Base-by-base conservation (phyloP, 23 red algal species). In the Cyanidiococcus yangmingshanensis region DNA sequence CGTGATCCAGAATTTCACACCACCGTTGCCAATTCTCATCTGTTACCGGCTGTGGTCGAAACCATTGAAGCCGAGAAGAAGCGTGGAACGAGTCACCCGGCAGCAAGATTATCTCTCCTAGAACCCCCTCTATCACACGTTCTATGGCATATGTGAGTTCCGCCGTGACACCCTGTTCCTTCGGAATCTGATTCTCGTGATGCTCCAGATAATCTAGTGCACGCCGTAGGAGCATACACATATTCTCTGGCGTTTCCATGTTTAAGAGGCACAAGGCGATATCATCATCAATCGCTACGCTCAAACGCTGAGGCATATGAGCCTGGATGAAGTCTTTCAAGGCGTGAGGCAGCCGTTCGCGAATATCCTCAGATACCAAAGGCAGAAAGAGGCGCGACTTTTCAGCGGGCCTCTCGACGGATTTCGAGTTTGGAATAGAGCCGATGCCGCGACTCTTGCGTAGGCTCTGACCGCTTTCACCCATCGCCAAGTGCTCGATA, bases 1-100 rank as follows among this genome's bases (percentile, higher is more conserved):
- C 63, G n/a, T 30, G 63, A 30, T 71, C 63, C 7, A 71, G 63
- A 12, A 71, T 35, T 71, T 35, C n/a, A 30, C 63, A 71, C 63
- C 63, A 71, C 32, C 27, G 63, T 2, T 17, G 7, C 63, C 63
- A 71, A 3, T 71, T 29, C 63, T 71, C 63, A 35, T 71, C 63
- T 12, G n/a, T 25, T 2, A 71, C 63, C 7, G 63, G 63, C 63
- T 29, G 63, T 35, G 63, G 63, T 30, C 63, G 63, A 35, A 71
- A 71, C n/a, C 32, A 71, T 29, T 71, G 63, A 7, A 71, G 63
- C 3, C 63, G 63, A 12, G 21, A 12, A 29, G n/a, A 3, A 25
- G 63, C 3, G 63, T 71, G 27, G 27, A 71, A 71, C 32, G n/a
- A 12, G 63, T 71, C 63, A 3, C 63, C 63, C 7, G 63, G 63